Evolutionary conservation across 805 yeast genomes (phyloP).

Genomic region (Wickerhamiella vanderwaltii): DNA sequence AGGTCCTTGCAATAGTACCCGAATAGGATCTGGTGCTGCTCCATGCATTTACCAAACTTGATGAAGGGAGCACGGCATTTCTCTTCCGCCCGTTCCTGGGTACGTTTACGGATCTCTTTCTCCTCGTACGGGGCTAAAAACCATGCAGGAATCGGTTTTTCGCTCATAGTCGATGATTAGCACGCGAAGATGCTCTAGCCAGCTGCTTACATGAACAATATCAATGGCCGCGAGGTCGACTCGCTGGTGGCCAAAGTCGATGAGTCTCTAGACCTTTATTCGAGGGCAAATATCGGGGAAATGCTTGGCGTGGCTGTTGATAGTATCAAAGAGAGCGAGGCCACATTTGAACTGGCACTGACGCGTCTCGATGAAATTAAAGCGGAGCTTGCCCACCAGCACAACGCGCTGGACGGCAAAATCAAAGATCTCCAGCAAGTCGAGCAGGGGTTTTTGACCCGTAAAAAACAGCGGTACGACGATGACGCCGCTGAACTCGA

Average conservation of each 20-base stretch:
- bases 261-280: background rate
- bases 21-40: slow-evolving; percentile 27
- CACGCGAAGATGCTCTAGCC: no score
- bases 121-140: slow-evolving; percentile 30
- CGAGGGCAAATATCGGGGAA: background rate
- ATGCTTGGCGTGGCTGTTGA: background rate
- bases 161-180: no score
- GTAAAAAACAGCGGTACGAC: background rate
- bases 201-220: background rate
- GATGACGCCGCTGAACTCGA: background rate
- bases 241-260: background rate
- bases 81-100: slow-evolving; percentile 26
- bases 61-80: slow-evolving; percentile 25
- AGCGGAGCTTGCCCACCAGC: background rate
- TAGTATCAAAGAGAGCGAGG: background rate
- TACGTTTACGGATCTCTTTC: slow-evolving; percentile 25
- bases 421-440: background rate
- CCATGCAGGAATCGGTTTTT: slow-evolving; percentile 28
- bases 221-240: slow-evolving; percentile 4
- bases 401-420: background rate
- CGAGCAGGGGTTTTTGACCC: background rate
- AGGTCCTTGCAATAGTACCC: slow-evolving; percentile 29
- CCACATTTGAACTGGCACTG: background rate
- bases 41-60: slow-evolving; percentile 26
- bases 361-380: background rate